phyloP scores from a whole-genome alignment of 345 rosid genomes.

The Gynandropsis gynandra region DNA sequence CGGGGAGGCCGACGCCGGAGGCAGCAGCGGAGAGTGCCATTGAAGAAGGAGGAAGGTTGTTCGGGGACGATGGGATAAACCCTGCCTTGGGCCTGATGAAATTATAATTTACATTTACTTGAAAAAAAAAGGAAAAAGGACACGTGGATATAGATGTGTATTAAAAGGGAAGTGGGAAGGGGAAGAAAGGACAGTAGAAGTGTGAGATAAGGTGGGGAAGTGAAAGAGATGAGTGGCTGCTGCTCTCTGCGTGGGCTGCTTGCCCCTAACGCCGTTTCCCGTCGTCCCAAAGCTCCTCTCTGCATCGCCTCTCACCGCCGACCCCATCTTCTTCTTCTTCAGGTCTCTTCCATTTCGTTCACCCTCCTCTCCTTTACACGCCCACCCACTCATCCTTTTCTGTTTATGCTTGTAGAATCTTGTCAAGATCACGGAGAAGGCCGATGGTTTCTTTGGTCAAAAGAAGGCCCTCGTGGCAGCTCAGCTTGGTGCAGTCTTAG shows the following conservation, averaged over 20 bases:
- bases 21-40: conserved; percentile 23
- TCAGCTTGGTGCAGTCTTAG: conserved; percentile 50
- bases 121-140: too few relatives aligned
- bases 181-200: too few relatives aligned
- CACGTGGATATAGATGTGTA: too few relatives aligned
- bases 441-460: conserved; percentile 14
- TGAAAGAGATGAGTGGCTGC: conserved; percentile 23
- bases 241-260: conserved; percentile 25
- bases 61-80: too few relatives aligned
- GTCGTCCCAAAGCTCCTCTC: conserved; percentile 23
- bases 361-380: background rate
- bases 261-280: conserved; percentile 28
- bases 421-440: conserved; percentile 20
- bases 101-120: too few relatives aligned
- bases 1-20: conserved; percentile 19
- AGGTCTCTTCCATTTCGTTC: conserved; percentile 20
- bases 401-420: conserved; percentile 24
- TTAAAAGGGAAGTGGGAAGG: too few relatives aligned
- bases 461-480: conserved; percentile 42
- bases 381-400: background rate
- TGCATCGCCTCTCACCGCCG: conserved; percentile 24
- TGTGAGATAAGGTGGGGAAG: too few relatives aligned
- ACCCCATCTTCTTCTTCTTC: conserved; percentile 13
- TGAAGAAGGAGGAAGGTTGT: too few relatives aligned
- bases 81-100: too few relatives aligned